These are phyloP conservation scores for Urtica urens DNA, from an alignment of 306 rosid genomes.

Conservation along the genomic window DNA sequence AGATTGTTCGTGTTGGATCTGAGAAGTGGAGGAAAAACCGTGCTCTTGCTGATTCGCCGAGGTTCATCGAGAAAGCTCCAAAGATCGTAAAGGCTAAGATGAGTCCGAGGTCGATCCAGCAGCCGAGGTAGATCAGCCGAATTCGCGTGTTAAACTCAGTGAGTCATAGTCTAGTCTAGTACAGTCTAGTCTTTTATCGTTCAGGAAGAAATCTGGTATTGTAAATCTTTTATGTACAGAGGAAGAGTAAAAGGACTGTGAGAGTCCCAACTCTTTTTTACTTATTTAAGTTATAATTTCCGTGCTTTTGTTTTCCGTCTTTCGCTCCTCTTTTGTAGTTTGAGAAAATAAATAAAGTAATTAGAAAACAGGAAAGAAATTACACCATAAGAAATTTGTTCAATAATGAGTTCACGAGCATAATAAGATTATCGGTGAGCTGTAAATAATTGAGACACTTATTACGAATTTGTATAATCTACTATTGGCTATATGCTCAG, in stretches of 20 bases:
- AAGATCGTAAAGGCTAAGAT: conserved; percentile 51
- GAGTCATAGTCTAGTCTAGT: neutral
- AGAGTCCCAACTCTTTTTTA: neutral
- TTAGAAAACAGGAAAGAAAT: neutral
- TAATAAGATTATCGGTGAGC: too few species aligned
- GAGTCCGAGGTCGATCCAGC: conserved; percentile 78
- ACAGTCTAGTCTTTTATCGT: too few species aligned
- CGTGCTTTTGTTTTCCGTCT: neutral
- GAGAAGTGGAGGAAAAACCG: conserved; percentile 40
- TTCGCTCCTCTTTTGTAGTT: too few species aligned
- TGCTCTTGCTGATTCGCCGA: conserved; percentile 28
- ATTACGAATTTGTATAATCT: too few species aligned
- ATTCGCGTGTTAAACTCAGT: neutral
- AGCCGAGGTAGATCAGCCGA: conserved; percentile 66
- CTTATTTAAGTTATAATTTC: neutral
- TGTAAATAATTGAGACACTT: too few species aligned
- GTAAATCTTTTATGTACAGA: conserved; percentile 3
- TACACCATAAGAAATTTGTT: too few species aligned
- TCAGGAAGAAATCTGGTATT: too few species aligned
- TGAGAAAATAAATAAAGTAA: neutral
- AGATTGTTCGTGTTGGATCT: conserved; percentile 30
- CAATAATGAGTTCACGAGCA: too few species aligned
- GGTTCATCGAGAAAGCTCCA: conserved; percentile 47
- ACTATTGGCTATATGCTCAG: too few species aligned
- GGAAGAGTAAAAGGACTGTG: neutral